These are phyloP conservation scores for Gonapodya sp. DNA, from an alignment of 192 early-diverging fungal species.

Conservation along the genomic window DNA sequence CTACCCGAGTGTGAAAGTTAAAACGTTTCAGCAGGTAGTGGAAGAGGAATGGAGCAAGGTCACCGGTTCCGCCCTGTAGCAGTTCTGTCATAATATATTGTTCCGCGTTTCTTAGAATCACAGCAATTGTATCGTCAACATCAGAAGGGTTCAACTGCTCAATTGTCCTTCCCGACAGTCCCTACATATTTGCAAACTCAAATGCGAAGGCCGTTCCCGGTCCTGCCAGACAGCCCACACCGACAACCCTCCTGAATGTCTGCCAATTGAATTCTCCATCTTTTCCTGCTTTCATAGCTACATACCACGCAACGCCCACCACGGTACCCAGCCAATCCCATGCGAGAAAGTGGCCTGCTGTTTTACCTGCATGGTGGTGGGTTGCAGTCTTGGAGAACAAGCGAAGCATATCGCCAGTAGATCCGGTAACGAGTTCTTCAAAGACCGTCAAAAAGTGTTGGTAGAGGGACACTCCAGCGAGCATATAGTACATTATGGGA, in stretches of 20 bases:
- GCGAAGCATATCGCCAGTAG: background rate
- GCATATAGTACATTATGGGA: background rate
- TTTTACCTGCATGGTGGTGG: background rate
- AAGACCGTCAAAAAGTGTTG: background rate
- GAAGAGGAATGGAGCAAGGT: background rate
- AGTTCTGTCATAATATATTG: too few species aligned
- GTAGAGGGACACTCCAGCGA: background rate
- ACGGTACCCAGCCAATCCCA: background rate
- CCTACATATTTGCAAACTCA: too few species aligned
- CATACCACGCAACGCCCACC: background rate
- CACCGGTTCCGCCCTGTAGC: too few species aligned
- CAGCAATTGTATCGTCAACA: too few species aligned
- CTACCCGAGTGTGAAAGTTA: background rate
- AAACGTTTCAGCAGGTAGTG: background rate
- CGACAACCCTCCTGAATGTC: background rate
- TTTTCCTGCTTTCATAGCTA: background rate
- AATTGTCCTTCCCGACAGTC: too few species aligned
- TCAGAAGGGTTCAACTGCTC: too few species aligned
- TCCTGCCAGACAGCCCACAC: background rate
- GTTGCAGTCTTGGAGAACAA: background rate
- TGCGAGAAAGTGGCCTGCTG: slow-evolving; percentile 4
- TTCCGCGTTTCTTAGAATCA: too few species aligned
- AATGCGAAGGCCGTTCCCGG: background rate
- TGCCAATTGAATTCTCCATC: background rate
- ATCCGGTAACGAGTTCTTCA: background rate